A percentile compares a stretch with the other conserved stretches of the same genome.
Evolutionary conservation across 441 rosid species (phyloP).

Genomic region (Euphorbia corollata): DNA sequence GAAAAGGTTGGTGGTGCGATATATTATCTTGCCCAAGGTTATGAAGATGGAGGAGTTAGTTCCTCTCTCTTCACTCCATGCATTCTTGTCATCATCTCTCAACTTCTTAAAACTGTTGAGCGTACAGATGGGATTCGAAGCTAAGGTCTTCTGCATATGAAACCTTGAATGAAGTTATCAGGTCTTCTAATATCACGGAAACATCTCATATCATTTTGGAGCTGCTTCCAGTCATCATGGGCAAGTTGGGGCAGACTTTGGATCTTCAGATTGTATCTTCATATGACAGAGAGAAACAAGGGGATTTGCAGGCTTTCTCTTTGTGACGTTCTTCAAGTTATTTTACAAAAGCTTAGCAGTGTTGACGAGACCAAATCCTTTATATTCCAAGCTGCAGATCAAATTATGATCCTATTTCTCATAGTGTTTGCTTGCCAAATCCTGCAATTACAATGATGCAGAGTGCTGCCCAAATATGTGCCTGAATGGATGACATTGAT

Average conservation of each 20-base stretch:
- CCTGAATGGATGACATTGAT: slow-evolving; percentile 56
- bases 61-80: slow-evolving; percentile 60
- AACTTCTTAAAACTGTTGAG: slow-evolving; percentile 64
- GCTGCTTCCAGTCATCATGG: slow-evolving; percentile 73
- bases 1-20: slow-evolving; percentile 95
- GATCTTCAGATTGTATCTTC: slow-evolving; percentile 64
- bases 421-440: slow-evolving; percentile 71
- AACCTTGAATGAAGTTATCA: slow-evolving; percentile 82
- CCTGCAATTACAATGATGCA: slow-evolving; percentile 63
- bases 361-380: slow-evolving; percentile 50
- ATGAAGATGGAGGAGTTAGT: slow-evolving; percentile 62
- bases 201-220: slow-evolving; percentile 58
- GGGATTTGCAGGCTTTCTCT: slow-evolving; percentile 81
- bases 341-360: slow-evolving; percentile 75
- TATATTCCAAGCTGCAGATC: slow-evolving; percentile 66
- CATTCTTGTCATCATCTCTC: slow-evolving; percentile 54
- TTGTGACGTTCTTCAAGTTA: slow-evolving; percentile 91
- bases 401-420: slow-evolving; percentile 79
- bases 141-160: slow-evolving; percentile 79
- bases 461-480: slow-evolving; percentile 68
- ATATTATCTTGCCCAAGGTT: slow-evolving; percentile 90
- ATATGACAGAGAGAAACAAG: slow-evolving; percentile 89
- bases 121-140: slow-evolving; percentile 75
- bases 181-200: slow-evolving; percentile 65
- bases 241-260: slow-evolving; percentile 63